Evolutionary conservation across 1,284 basidiomycete species (phyloP), one percentile per base, ranked within the genome.

Genomic region (Athelia psychrophila): DNA sequence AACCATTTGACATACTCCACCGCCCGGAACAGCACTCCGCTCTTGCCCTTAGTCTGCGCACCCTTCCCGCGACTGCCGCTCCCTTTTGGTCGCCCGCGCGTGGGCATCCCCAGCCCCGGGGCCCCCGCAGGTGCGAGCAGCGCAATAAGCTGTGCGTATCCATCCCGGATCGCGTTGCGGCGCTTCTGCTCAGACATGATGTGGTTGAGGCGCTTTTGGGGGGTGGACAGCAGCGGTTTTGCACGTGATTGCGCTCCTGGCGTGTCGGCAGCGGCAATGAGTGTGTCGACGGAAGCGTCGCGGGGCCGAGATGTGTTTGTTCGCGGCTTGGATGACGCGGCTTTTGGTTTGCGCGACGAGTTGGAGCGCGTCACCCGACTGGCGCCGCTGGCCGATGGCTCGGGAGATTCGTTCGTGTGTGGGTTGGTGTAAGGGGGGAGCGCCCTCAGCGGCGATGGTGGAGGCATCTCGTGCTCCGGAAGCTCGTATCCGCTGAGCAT

Each of bases 131-230:
- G 86, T 0, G 91, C 85, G 48, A 93, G 81, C 24, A 93, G 75
- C 0, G 84, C 71, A 32, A 91, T 92, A 40, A 95, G 73, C 62
- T 91, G 83, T 13, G 92, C 87, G 70, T 95, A 95, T 10, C 91
- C 93, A 56, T 93, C 88, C 32, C 92, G 83, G 59, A 95, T 95
- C 46, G 91, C 90, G 56, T 93, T 93, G 2, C 92, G 81, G 2
- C 92, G 84, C 67, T 93, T 93, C 70, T 95, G 93, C 70, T 95
- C 92, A 12, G 88, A 92, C 76, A 93, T 86, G 73, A 95, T 95
- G 72, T 95, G 92, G 66, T 95, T 95, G n/a, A 93, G 82, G 24
- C 93, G 83, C 67, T 95, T 95, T 66, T 95, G 92, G 0, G 90
- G 91, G 9, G 84, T 86, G 9, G 90, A 88, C 20, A 95, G 77